A percentile compares a stretch with the other conserved stretches of the same genome.
These are phyloP conservation scores for Fraxinus ornus DNA, from an alignment of 305 asterid species.

Conservation along the genomic window DNA sequence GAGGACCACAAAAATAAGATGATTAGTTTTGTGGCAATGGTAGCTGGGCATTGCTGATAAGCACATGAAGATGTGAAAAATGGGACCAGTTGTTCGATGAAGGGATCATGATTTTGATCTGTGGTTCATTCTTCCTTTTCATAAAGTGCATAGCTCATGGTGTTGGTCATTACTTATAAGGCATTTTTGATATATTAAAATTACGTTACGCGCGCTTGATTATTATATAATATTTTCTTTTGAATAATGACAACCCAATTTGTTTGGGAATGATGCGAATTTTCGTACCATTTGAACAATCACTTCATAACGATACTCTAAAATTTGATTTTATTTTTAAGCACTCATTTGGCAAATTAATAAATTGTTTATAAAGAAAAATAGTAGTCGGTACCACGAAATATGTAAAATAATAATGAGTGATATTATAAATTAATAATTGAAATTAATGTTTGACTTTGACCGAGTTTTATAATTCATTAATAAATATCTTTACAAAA, in stretches of 20 bases:
- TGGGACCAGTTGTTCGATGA: background rate
- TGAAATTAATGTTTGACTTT: too few species aligned
- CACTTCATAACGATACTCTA: too few species aligned
- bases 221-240: too few species aligned
- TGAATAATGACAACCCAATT: background rate
- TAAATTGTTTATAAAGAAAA: background rate
- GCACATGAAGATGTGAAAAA: conserved; percentile 11
- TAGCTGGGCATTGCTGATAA: background rate
- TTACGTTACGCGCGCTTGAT: background rate
- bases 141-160: background rate
- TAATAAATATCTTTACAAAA: background rate
- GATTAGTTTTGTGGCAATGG: background rate
- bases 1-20: conserved; percentile 28
- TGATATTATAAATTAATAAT: too few species aligned
- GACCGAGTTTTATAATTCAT: background rate
- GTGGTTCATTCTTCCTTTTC: conserved; percentile 7
- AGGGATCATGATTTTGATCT: conserved; percentile 18
- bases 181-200: background rate
- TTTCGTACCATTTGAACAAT: background rate
- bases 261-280: background rate
- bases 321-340: too few species aligned
- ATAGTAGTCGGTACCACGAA: background rate
- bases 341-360: background rate
- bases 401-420: background rate
- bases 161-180: conserved; percentile 11